Evolutionary conservation across 1,284 basidiomycete genomes (phyloP), one percentile per base, ranked within the genome.

Genomic region (Ustilago loliicola): DNA sequence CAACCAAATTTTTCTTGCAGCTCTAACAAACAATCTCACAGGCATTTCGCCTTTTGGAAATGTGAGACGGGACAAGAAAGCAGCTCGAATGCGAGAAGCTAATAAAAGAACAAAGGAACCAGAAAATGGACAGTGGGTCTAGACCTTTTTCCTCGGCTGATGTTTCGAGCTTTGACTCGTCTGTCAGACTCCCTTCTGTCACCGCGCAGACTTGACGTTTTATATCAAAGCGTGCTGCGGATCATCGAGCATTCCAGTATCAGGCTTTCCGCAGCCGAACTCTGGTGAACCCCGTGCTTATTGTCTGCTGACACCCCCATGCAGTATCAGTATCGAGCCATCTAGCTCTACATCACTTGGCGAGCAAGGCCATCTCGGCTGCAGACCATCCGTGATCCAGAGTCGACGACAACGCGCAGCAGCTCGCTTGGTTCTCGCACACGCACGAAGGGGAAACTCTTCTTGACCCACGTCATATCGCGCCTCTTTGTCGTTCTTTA

Each of bases 191-290:
- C 42, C 21, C n/a, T n/a, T 21, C 7, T 21, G 42, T 21, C 7
- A 10, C 36, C 13, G 36, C n/a, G n/a, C n/a, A n/a, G n/a, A n/a
- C 36, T 38, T 15, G 36, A 5, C 32, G 32, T 11, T 34, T 11
- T 34, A 11, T 34, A 34, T 34, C 32, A 34, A 7, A 34, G 5
- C 32, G 32, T 5, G 32, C 32, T 38, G 36, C 36, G 36, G 36
- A 15, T 11, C 36, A 38, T 11, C 8, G 36, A 38, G 9, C 36
- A 3, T 38, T 38, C 13, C 42, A 21, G 42, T 45, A 17, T 45
- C 42, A 45, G n/a, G 42, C 42, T 21, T 45, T 45, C 42, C 42
- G 42, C 42, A 45, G n/a, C 42, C 42, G 42, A 45, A 11, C 42
- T 45, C 11, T 45, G 6, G 15, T 8, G 7, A 8, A 45, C 21